Evolutionary conservation across 805 yeast genomes (phyloP).

Genomic region (Jamesozyma rosinii): DNA sequence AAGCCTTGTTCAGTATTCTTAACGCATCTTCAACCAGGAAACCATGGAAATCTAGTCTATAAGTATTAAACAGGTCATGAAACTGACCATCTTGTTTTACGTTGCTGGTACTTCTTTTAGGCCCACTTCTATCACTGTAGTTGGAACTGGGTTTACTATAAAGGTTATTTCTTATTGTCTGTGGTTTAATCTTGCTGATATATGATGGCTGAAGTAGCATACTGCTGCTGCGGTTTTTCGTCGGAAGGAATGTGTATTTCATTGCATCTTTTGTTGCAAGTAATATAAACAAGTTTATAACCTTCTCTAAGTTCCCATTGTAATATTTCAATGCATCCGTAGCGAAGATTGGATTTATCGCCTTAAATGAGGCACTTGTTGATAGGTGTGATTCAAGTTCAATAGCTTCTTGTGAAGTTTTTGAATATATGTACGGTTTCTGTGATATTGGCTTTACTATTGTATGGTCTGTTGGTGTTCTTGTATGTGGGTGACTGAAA

Average conservation of each 20-base stretch:
- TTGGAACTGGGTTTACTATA: neutral
- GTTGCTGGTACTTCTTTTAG: neutral
- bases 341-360: constrained; percentile 35
- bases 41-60: constrained; percentile 49
- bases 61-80: constrained; percentile 10
- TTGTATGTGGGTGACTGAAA: constrained; percentile 8
- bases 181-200: neutral
- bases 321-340: constrained; percentile 34
- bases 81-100: neutral
- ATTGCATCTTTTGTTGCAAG: neutral
- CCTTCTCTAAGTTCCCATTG: constrained; percentile 33
- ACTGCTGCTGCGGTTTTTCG: neutral
- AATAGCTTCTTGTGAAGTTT: constrained; percentile 17
- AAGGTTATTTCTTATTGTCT: neutral
- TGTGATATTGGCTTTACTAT: neutral
- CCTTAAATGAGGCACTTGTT: constrained; percentile 30
- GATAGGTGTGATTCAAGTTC: constrained; percentile 31
- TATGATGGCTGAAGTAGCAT: neutral
- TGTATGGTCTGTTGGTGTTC: neutral
- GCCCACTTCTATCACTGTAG: neutral
- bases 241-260: constrained; percentile 1
- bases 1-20: constrained; percentile 28
- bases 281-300: constrained; percentile 1
- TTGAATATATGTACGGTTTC: constrained; percentile 4
- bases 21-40: constrained; percentile 42